Base-by-base conservation (phyloP, 306 rosid genomes). In the Pyrus bretschneideri region DNA sequence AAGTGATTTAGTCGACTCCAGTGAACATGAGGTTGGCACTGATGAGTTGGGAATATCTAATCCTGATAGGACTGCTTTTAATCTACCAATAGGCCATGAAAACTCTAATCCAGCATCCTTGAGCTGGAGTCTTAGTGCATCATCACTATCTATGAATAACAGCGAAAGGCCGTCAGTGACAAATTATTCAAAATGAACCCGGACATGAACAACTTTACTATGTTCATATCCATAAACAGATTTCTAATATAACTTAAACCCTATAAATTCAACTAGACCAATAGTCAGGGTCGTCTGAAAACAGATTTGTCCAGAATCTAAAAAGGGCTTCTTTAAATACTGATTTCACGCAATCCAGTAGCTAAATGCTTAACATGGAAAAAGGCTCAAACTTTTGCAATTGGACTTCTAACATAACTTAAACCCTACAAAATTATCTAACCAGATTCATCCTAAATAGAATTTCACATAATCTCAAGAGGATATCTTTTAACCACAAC, bases 101-200 rank as follows among this genome's bases (percentile, higher is more conserved):
- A 90, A 95, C 76, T 95, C 97, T 61, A 95, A 83, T 68, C 76
- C 83, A 81, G 74, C 2, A 33, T 90, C 97, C 87, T 91, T 89
- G 64, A 91, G 78, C 71, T 71, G 85, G 69, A 95, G 96, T 80
- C 71, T 92, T 79, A 95, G 78, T 33, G 75, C 69, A 73, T 87
- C 97, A 29, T 83, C 88, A 78, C 78, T 68, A 29, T 87, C 99
- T 95, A 72, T 27, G 12, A 75, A 67, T 40, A 71, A 85, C 51
- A 74, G 30, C 25, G 21, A 13, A 35, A 21, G 63, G 75, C 40
- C 17, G 30, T 58, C 52, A 76, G 72, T 54, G 27, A 73, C 61
- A 77, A 52, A 54, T 72, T 70, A 31, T 35, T 23, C 31, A 69
- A n/a, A 54, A 55, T 29, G 51, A 29, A 21, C 23, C 21, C 2